Evolutionary conservation across 345 rosid genomes (phyloP).

Genomic region (Melaleuca alternifolia): DNA sequence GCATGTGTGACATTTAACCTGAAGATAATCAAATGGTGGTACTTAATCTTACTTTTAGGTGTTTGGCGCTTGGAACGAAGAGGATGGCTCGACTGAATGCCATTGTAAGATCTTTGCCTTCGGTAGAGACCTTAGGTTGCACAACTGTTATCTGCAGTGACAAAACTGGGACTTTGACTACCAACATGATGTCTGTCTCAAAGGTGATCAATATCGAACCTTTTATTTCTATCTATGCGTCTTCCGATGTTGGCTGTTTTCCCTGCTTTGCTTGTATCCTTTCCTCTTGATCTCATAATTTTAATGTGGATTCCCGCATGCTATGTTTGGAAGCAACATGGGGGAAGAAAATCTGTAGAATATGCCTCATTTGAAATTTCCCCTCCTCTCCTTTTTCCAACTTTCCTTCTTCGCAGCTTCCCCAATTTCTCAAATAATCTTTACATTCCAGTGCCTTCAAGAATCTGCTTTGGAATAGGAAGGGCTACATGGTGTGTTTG

Average conservation of each 20-base stretch:
- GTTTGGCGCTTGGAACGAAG: conserved; percentile 99
- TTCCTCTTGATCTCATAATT: background rate
- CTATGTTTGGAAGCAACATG: background rate
- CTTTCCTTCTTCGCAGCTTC: background rate
- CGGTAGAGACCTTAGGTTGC: conserved; percentile 97
- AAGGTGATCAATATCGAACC: conserved; percentile 41
- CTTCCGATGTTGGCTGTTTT: background rate
- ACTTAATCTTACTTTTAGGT: conserved; percentile 29
- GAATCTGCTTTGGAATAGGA: background rate
- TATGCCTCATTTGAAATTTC: background rate
- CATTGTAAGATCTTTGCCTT: conserved; percentile 94
- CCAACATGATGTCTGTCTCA: conserved; percentile 98
- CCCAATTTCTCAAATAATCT: background rate
- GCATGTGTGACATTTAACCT: background rate
- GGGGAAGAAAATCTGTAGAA: background rate
- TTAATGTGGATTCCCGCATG: background rate
- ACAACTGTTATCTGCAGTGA: conserved; percentile 99
- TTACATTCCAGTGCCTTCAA: background rate
- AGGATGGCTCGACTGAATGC: conserved; percentile 99
- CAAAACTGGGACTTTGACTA: conserved; percentile 97
- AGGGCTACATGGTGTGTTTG: background rate
- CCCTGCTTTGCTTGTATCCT: background rate
- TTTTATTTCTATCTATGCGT: background rate
- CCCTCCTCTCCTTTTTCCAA: background rate
- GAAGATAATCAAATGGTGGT: background rate